Percentiles rank a stretch among this genome's conserved stretches.
These are phyloP conservation scores for Smallanthus sonchifolius DNA, from an alignment of 129 eudicot genomes.

Conservation along the genomic window DNA sequence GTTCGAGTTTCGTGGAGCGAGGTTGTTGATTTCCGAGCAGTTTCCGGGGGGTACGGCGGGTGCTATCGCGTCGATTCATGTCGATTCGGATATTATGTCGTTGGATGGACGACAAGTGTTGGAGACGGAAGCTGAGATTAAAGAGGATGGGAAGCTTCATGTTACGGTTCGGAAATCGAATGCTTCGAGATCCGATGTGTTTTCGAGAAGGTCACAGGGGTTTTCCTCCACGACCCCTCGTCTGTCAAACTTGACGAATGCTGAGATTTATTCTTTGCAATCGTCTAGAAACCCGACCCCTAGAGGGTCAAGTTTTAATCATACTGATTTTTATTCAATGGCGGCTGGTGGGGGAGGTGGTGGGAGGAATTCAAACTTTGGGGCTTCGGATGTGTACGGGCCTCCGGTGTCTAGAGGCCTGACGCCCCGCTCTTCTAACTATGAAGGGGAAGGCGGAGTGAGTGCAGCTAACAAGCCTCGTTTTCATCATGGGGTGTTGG, in stretches of 20 bases:
- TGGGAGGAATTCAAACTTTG: constrained; percentile 77
- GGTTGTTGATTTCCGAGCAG: constrained; percentile 65
- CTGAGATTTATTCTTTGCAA: constrained; percentile 75
- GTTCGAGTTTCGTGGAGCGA: constrained; percentile 82
- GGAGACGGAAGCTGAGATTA: constrained; percentile 73
- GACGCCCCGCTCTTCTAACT: constrained; percentile 68
- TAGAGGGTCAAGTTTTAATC: constrained; percentile 71
- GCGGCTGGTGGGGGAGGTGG: constrained; percentile 24
- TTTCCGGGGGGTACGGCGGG: constrained; percentile 74
- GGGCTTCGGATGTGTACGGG: constrained; percentile 70
- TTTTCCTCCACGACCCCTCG: constrained; percentile 52
- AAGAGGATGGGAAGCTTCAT: constrained; percentile 74
- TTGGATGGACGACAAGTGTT: constrained; percentile 73
- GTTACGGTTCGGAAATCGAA: constrained; percentile 71
- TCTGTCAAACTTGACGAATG: constrained; percentile 64
- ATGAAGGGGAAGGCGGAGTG: constrained; percentile 57
- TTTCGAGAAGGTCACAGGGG: constrained; percentile 61
- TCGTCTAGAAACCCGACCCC: constrained; percentile 75
- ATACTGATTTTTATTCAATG: constrained; percentile 69
- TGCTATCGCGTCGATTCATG: constrained; percentile 68
- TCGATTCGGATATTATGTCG: constrained; percentile 78
- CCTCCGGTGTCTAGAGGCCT: constrained; percentile 62
- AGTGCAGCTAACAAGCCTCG: constrained; percentile 38
- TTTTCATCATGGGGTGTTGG: constrained; percentile 46
- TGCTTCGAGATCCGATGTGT: constrained; percentile 71